These are phyloP conservation scores for Chloropicon primus DNA, from an alignment of 139 green algal genomes.

Conservation along the genomic window DNA sequence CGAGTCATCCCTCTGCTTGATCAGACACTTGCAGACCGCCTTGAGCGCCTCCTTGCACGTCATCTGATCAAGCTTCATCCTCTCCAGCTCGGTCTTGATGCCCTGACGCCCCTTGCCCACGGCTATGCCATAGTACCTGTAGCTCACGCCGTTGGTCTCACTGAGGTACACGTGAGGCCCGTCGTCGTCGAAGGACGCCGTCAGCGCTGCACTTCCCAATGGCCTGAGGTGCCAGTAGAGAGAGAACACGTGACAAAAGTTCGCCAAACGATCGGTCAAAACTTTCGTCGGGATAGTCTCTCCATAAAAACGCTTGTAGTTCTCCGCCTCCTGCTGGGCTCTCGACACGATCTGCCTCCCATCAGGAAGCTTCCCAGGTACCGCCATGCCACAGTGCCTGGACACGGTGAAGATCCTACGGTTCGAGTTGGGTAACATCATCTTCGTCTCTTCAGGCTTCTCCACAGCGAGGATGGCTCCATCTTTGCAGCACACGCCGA, in stretches of 20 bases:
- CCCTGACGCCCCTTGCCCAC: constrained; percentile 90
- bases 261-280: constrained; percentile 76
- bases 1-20: constrained; percentile 58
- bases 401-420: constrained; percentile 71
- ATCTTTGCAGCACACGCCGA: constrained; percentile 90
- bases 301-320: constrained; percentile 84
- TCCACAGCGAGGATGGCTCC: constrained; percentile 72
- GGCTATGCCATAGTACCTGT: constrained; percentile 82
- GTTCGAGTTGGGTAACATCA: constrained; percentile 83
- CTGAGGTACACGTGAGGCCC: constrained; percentile 82
- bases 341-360: not conserved
- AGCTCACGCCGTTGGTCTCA: constrained; percentile 62
- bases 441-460: constrained; percentile 90
- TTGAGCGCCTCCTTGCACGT: constrained; percentile 73
- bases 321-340: constrained; percentile 50
- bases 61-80: constrained; percentile 85
- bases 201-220: constrained; percentile 58
- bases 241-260: constrained; percentile 92
- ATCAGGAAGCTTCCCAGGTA: constrained; percentile 27
- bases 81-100: constrained; percentile 96
- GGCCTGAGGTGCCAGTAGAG: constrained; percentile 88
- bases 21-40: constrained; percentile 9
- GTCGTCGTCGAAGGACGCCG: constrained; percentile 66
- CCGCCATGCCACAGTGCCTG: constrained; percentile 62
- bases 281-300: constrained; percentile 80